Percentiles rank a stretch among this genome's conserved stretches.
Evolutionary conservation across 1,284 basidiomycete species (phyloP).

Genomic region (Ustanciosporium gigantosporum): DNA sequence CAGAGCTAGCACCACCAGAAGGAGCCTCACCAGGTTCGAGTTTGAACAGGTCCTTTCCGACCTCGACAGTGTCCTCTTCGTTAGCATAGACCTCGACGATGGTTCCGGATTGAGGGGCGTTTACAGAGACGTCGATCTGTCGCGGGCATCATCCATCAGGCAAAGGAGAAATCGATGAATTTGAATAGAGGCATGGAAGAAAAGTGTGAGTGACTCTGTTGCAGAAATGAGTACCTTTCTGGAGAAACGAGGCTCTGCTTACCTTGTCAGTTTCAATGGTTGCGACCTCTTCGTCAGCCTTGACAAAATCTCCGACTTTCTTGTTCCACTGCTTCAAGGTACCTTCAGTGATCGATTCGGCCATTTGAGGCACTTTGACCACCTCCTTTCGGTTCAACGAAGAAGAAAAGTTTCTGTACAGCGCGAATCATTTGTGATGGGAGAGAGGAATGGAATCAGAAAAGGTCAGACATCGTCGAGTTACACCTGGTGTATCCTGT

Average conservation of each 20-base stretch:
- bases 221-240: too few relatives aligned
- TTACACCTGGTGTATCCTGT: too few relatives aligned
- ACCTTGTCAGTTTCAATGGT: conserved; percentile 99
- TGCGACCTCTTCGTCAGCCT: conserved; percentile 91
- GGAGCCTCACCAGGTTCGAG: conserved; percentile 75
- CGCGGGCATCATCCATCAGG: too few relatives aligned
- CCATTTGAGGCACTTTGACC: conserved; percentile 97
- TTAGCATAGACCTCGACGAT: conserved; percentile 83
- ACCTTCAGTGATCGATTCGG: conserved; percentile 97
- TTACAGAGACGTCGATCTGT: conserved; percentile 97
- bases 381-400: conserved; percentile 65
- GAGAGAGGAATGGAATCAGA: neutral
- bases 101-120: conserved; percentile 84
- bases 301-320: conserved; percentile 87
- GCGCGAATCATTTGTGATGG: neutral
- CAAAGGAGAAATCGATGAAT: too few relatives aligned
- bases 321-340: conserved; percentile 95
- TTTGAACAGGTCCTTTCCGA: conserved; percentile 91
- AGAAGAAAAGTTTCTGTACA: conserved; percentile 33
- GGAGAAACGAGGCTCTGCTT: conserved; percentile 14
- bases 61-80: conserved; percentile 91
- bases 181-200: too few relatives aligned
- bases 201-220: too few relatives aligned
- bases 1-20: conserved; percentile 65
- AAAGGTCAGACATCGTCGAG: too few relatives aligned